Evolutionary conservation across 805 yeast species (phyloP), one percentile per base, ranked within the genome.

Genomic region (Candida caryicola): DNA sequence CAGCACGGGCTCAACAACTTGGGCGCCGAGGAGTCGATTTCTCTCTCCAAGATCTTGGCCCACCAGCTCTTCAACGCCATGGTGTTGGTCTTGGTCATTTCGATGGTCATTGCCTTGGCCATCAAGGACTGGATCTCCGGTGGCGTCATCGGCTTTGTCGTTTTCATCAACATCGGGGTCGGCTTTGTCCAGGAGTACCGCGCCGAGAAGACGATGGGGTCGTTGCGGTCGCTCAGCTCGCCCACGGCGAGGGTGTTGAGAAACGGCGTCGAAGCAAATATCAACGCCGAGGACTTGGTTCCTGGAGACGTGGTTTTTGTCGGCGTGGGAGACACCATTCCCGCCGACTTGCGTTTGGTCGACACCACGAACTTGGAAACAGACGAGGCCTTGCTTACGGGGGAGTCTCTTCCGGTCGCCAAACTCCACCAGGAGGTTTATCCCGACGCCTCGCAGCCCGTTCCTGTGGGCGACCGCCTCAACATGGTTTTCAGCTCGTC

Each of bases 121-220:
- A 61, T 64, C 36, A 55, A 51, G 35, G 69, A 64, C 47, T 64
- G 69, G 69, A 64, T 64, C 15, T 60, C 66, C 3, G 69, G 69
- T 26, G 69, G 69, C 8, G 79, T 74, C 10, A 74, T 74, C 49
- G 69, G 65, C 5, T 57, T 64, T 31, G 76, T 74, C 29, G 66
- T 74, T 4, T 52, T 64, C 4, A 57, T 74, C 25, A 74, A 74
- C 42, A 72, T 76, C 23, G 50, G 62, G 7, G 75, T 74, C 14
- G 79, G 79, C 13, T 75, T 73, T 27, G 61, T 71, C 26, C 78
- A 74, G 49, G 79, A 74, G 48, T 55, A 64, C 14, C 66, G 71
- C 33, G 79, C 79, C 8, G 79, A 74, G 46, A 59, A 69, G 28
- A 75, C 78, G 4, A 74, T 74, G 61, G 66, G 75, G 6, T 74